Percentiles rank a stretch among this genome's conserved stretches.
Evolutionary conservation across 345 rosid species (phyloP).

Genomic region (Pistacia integerrima): DNA sequence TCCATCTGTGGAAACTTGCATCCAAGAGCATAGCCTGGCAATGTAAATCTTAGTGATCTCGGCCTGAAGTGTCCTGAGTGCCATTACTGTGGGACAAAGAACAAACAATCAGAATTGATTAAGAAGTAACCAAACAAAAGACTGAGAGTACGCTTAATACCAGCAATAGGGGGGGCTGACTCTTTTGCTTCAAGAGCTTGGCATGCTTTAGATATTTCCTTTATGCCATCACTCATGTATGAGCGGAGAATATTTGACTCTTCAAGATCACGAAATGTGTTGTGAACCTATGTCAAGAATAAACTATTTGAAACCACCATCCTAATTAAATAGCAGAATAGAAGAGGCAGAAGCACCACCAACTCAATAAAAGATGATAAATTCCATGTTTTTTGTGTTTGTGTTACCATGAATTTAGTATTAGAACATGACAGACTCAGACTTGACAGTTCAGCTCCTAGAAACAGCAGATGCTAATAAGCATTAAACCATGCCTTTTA

Average conservation of each 20-base stretch:
- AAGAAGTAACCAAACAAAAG: constrained; percentile 25
- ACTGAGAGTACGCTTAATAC: constrained; percentile 45
- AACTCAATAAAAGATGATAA: not conserved
- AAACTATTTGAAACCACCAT: constrained; percentile 18
- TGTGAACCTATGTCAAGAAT: constrained; percentile 60
- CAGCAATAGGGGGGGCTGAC: constrained; percentile 82
- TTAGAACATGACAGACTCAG: not conserved
- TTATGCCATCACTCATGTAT: constrained; percentile 80
- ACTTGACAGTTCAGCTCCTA: not conserved
- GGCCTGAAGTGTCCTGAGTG: constrained; percentile 68
- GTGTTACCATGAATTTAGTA: not conserved
- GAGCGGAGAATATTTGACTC: constrained; percentile 78
- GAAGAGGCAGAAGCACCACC: constrained; percentile 14
- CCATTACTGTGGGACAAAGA: constrained; percentile 54
- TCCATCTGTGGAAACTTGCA: constrained; percentile 75
- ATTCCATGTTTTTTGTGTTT: not conserved
- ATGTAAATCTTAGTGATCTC: constrained; percentile 85
- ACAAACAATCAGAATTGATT: constrained; percentile 28
- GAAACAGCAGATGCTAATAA: not conserved
- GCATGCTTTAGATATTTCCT: constrained; percentile 87
- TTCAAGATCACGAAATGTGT: constrained; percentile 76
- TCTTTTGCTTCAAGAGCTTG: constrained; percentile 92
- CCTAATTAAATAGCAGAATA: constrained; percentile 5
- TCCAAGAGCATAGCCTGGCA: constrained; percentile 92
- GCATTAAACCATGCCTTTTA: not conserved